Evolutionary conservation across 306 rosid genomes (phyloP).

Genomic region (Lagenaria siceraria): DNA sequence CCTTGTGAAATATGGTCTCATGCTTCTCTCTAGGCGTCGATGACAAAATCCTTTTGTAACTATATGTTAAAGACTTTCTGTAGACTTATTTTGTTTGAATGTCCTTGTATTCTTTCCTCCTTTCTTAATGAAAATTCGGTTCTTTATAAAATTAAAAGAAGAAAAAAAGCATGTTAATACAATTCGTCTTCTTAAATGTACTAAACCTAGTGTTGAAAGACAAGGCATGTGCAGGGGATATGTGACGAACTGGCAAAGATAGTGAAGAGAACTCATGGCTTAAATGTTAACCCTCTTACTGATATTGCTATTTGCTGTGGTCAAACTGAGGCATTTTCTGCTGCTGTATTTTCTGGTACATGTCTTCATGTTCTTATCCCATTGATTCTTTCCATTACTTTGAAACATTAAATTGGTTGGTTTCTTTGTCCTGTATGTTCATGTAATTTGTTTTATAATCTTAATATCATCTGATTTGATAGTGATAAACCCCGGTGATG

Average conservation of each 20-base stretch:
- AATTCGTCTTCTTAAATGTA: neutral
- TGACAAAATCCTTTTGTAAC: too few species aligned
- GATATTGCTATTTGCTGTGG: slow-evolving; percentile 77
- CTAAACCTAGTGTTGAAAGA: neutral
- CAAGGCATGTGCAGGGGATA: slow-evolving; percentile 70
- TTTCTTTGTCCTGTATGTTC: neutral
- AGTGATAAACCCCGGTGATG: slow-evolving; percentile 74
- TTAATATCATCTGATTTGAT: slow-evolving; percentile 18
- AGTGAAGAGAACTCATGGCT: slow-evolving; percentile 53
- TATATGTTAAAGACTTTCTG: too few species aligned
- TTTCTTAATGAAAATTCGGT: too few species aligned
- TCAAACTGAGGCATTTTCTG: slow-evolving; percentile 75
- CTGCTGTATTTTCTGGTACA: slow-evolving; percentile 55
- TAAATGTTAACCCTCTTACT: slow-evolving; percentile 56
- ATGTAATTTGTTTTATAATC: neutral
- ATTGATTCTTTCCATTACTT: neutral
- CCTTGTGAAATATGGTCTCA: too few species aligned
- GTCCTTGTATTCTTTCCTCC: too few species aligned
- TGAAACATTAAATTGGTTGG: neutral
- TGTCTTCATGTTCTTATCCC: neutral
- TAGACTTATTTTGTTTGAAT: too few species aligned
- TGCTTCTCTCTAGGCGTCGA: too few species aligned
- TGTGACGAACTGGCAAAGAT: slow-evolving; percentile 46
- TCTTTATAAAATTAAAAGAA: too few species aligned
- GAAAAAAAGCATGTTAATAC: neutral